These are phyloP conservation scores for Trametes elegans DNA, from an alignment of 768 basidiomycete genomes.

Conservation along the genomic window DNA sequence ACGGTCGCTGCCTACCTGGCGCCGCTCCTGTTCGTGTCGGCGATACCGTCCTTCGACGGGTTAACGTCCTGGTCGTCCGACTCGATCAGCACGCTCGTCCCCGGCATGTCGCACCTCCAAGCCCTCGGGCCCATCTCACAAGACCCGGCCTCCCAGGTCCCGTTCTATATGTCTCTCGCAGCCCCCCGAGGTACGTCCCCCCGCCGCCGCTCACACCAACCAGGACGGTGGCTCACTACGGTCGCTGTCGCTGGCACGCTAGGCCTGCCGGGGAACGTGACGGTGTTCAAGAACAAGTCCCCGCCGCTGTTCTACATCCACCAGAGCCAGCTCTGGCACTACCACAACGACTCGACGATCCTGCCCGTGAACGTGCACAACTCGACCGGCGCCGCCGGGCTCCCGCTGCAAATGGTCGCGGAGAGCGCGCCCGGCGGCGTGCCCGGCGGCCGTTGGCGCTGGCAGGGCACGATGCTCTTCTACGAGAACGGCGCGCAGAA, in stretches of 20 bases:
- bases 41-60: slow-evolving; percentile 26
- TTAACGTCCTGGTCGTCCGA: slow-evolving; percentile 23
- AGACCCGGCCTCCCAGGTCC: not conserved
- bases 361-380: slow-evolving; percentile 55
- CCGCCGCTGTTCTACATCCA: slow-evolving; percentile 56
- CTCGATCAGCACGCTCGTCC: slow-evolving; percentile 24
- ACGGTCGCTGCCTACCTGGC: slow-evolving; percentile 8
- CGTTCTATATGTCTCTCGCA: slow-evolving; percentile 22
- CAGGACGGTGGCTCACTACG: no score
- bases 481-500: slow-evolving; percentile 43
- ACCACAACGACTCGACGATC: slow-evolving; percentile 54
- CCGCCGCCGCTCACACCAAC: not conserved
- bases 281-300: slow-evolving; percentile 33
- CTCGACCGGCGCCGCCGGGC: slow-evolving; percentile 39
- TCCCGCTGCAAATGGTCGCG: slow-evolving; percentile 49
- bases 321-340: slow-evolving; percentile 49
- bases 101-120: slow-evolving; percentile 26
- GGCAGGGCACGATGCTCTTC: slow-evolving; percentile 52
- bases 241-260: slow-evolving; percentile 7
- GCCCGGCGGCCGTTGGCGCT: slow-evolving; percentile 49
- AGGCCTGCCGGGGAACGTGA: slow-evolving; percentile 51
- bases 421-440: slow-evolving; percentile 39
- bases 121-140: slow-evolving; percentile 20
- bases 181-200: slow-evolving; percentile 20
- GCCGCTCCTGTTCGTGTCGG: slow-evolving; percentile 11